Evolutionary conservation across 73 alveolate species (phyloP).

Genomic region (Paramecium caudatum): DNA sequence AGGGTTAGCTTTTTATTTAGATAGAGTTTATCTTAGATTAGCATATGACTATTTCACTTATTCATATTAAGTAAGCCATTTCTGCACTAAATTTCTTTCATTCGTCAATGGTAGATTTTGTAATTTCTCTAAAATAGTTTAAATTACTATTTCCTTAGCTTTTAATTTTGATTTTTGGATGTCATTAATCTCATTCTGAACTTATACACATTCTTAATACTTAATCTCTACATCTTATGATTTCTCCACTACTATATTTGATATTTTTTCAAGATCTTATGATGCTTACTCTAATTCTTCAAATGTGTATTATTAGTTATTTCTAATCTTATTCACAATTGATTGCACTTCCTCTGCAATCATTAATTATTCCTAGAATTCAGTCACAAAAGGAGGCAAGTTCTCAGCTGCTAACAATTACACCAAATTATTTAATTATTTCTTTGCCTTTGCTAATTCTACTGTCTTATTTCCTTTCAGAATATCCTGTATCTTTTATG

Average conservation of each 20-base stretch:
- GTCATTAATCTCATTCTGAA: neutral
- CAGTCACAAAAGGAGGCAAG: neutral
- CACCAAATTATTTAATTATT: neutral
- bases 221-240: neutral
- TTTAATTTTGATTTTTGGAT: neutral
- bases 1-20: neutral
- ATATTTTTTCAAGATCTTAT: neutral
- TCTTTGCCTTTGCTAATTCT: neutral
- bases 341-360: conserved; percentile 16
- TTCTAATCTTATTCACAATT: neutral
- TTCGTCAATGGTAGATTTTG: neutral
- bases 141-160: neutral
- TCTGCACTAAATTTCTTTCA: neutral
- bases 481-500: neutral
- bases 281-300: neutral
- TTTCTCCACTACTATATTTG: neutral
- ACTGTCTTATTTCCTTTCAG: neutral
- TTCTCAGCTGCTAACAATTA: neutral
- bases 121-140: neutral
- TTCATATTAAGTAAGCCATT: neutral
- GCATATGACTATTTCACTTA: neutral
- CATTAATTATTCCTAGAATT: neutral
- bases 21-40: neutral
- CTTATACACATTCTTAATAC: conserved; percentile 15
- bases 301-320: neutral